Conservation (phyloP, 768 basidiomycete genomes). For the Suillus ampliporus region DNA sequence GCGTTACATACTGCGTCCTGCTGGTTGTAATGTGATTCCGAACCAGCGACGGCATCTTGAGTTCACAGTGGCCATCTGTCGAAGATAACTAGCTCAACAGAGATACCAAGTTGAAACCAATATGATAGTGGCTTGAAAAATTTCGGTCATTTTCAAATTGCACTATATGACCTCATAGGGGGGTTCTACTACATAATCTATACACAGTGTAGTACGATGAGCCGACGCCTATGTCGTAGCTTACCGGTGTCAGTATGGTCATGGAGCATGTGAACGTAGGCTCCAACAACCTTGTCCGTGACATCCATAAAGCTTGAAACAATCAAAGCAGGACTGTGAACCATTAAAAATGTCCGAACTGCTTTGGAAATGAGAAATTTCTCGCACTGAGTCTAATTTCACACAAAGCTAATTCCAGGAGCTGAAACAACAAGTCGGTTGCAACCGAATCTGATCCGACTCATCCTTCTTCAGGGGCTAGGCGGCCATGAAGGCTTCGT, state of each 20-base stretch:
- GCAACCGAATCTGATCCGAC: slow-evolving; percentile 1
- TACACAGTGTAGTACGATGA: background rate
- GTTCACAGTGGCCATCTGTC: background rate
- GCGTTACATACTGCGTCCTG: slow-evolving; percentile 2
- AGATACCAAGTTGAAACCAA: background rate
- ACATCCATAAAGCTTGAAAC: background rate
- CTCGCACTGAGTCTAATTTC: background rate
- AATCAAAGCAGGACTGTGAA: background rate
- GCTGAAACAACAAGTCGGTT: background rate
- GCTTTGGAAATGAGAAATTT: background rate
- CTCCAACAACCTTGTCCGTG: background rate
- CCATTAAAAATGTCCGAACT: background rate
- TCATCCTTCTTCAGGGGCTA: background rate
- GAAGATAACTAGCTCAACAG: background rate
- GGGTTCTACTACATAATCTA: background rate
- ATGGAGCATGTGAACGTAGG: background rate
- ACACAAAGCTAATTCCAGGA: background rate
- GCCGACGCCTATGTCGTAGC: background rate
- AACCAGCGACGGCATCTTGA: slow-evolving; percentile 8
- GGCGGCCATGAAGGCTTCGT: slow-evolving; percentile 1
- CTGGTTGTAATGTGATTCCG: slow-evolving; percentile 4
- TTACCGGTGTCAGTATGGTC: background rate
- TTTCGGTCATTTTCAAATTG: slow-evolving; percentile 1
- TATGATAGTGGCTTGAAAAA: background rate
- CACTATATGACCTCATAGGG: background rate